Percentiles rank a stretch among this genome's conserved stretches.
Evolutionary conservation across 2,329 filamentous ascomycete genomes (phyloP).

Genomic region (Paecilomyces sp.): DNA sequence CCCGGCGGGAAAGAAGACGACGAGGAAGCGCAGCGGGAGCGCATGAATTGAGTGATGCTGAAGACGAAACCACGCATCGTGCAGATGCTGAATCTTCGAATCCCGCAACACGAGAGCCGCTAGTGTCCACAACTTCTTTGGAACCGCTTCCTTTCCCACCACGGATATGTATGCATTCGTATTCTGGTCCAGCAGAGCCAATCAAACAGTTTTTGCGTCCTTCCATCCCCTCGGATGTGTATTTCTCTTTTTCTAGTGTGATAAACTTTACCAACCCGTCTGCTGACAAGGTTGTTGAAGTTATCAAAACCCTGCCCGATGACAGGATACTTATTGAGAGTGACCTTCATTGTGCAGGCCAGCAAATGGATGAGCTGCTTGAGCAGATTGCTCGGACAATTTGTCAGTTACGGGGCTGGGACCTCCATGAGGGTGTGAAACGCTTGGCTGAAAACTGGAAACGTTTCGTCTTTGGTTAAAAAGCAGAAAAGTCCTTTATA

Average conservation of each 20-base stretch:
- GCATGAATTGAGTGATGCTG: conserved; percentile 20
- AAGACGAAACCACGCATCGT: conserved; percentile 8
- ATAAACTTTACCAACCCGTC: conserved; percentile 64
- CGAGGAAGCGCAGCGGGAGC: conserved; percentile 23
- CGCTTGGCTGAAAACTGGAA: conserved; percentile 68
- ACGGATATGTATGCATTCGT: conserved; percentile 88
- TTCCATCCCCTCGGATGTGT: conserved; percentile 67
- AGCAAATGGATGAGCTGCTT: conserved; percentile 68
- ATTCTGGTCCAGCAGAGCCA: conserved; percentile 68
- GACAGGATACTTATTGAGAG: conserved; percentile 80
- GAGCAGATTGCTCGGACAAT: conserved; percentile 70
- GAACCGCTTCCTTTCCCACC: conserved; percentile 65
- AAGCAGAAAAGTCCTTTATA: neutral
- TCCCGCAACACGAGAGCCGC: conserved; percentile 2
- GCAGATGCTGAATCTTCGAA: neutral
- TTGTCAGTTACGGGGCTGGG: conserved; percentile 73
- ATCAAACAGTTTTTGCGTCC: conserved; percentile 71
- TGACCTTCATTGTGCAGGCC: conserved; percentile 77
- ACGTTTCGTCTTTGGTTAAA: conserved; percentile 62
- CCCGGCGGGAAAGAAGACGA: conserved; percentile 41
- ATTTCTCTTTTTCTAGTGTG: conserved; percentile 77
- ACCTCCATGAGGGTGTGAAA: conserved; percentile 61
- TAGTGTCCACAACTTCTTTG: neutral
- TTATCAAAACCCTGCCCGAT: conserved; percentile 66
- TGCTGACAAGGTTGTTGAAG: conserved; percentile 54